Percentiles rank a stretch among this genome's conserved stretches.
These are phyloP conservation scores for Dothistroma septosporum DNA, from an alignment of 2,329 filamentous ascomycete species.

Conservation along the genomic window DNA sequence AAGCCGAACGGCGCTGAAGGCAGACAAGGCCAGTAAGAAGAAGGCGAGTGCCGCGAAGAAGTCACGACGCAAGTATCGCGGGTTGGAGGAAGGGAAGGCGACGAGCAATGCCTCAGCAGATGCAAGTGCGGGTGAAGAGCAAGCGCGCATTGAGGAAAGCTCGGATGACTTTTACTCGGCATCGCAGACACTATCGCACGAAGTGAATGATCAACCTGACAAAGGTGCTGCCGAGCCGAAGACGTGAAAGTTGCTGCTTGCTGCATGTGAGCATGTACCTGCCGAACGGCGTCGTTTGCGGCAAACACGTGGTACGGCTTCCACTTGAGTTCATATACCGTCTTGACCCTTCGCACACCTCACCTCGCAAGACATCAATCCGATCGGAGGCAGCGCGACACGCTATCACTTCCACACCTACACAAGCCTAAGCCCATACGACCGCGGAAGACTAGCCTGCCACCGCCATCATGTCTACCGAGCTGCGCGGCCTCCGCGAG, in stretches of 20 bases:
- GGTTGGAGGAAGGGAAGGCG: slow-evolving; percentile 52
- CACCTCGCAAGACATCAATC: not conserved
- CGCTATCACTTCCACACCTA: not conserved
- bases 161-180: slow-evolving; percentile 2
- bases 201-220: not conserved
- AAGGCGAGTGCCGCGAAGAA: slow-evolving; percentile 78
- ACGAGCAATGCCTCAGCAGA: slow-evolving; percentile 11
- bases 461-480: slow-evolving; percentile 10
- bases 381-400: not conserved
- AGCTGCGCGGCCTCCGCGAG: slow-evolving; percentile 16
- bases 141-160: not conserved
- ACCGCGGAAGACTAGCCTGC: not conserved
- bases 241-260: not conserved
- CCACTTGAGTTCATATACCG: not conserved
- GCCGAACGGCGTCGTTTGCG: not conserved
- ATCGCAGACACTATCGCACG: not conserved
- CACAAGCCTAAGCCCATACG: not conserved
- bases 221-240: not conserved
- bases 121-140: not conserved
- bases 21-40: slow-evolving; percentile 59
- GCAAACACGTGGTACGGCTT: not conserved
- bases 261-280: not conserved
- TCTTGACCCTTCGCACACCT: not conserved
- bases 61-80: slow-evolving; percentile 71
- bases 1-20: slow-evolving; percentile 63